Conservation (phyloP, 345 rosid genomes). For the Pistacia integerrima region DNA sequence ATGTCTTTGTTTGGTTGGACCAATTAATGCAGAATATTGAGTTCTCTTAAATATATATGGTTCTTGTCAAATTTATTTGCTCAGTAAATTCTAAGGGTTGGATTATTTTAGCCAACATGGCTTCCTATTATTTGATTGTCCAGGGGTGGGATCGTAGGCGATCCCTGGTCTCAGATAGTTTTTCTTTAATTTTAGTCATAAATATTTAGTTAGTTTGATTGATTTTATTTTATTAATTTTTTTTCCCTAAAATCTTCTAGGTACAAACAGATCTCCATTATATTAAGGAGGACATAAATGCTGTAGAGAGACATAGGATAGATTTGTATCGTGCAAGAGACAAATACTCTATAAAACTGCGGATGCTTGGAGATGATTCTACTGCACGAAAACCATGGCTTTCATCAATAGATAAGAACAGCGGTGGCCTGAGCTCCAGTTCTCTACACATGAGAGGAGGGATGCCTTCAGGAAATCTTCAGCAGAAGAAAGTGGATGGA, state of each 20-base stretch:
- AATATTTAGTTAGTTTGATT: constrained; percentile 1
- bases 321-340: constrained; percentile 84
- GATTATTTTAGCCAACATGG: not conserved
- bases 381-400: constrained; percentile 64
- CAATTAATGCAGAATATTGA: not conserved
- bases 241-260: constrained; percentile 38
- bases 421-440: constrained; percentile 51
- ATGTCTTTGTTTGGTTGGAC: constrained; percentile 9
- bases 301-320: constrained; percentile 86
- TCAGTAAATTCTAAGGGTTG: not conserved
- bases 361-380: constrained; percentile 86
- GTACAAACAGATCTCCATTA: constrained; percentile 82
- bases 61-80: constrained; percentile 6
- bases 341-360: constrained; percentile 71
- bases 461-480: constrained; percentile 50
- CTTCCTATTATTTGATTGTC: not conserved
- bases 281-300: constrained; percentile 85
- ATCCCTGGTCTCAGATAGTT: not conserved
- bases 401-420: constrained; percentile 54
- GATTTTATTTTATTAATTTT: not conserved
- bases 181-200: constrained; percentile 4
- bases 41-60: constrained; percentile 4
- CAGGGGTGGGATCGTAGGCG: not conserved
- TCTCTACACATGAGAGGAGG: constrained; percentile 65
- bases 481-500: constrained; percentile 64